Evolutionary conservation across 352 stramenopile genomes (phyloP), one percentile per base, ranked within the genome.

Genomic region (Plasmopara halstedii): DNA sequence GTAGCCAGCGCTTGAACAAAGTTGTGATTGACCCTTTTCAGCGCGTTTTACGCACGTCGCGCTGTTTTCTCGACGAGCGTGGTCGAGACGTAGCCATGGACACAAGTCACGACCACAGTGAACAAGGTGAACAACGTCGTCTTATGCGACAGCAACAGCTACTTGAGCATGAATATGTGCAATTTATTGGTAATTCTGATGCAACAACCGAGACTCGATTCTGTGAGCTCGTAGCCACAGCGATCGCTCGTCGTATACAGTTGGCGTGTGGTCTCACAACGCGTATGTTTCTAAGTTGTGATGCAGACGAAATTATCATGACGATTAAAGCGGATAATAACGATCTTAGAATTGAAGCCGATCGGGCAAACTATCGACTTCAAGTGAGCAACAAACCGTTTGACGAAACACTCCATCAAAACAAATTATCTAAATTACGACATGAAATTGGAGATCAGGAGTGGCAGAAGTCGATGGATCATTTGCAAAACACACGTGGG

Each of bases 301-400:
- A 82, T 38, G 53, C 56, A 8, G 73, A 87, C 17, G 72, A 84
- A 61, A 88, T 88, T 26, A 73, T 88, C 26, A 81, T 88, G 71
- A 74, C 71, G 8, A 67, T 85, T 46, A 77, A 80, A 26, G 64
- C 76, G 6, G 76, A 88, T 32, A 78, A 88, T 50, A 67, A 76
- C 17, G 76, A 88, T 32, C 39, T 88, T 13, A 58, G 67, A 21
- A 23, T 23, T 23, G 34, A 40, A 35, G 76, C 80, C 0, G 80
- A 88, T 46, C 80, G 80, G 35, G 72, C 56, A 4, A 53, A 86
- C 52, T 88, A 88, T 58, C 53, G 62, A 5, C 58, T 91, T 31
- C 80, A 91, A 35, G 62, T 88, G 7, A 84, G 74, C 53, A 91
- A 88, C 57, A 70, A 71, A 11, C 80, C 80, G 3, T 91, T 91